Base-by-base conservation (phyloP, 306 rosid species). In the Acmispon strigosus region DNA sequence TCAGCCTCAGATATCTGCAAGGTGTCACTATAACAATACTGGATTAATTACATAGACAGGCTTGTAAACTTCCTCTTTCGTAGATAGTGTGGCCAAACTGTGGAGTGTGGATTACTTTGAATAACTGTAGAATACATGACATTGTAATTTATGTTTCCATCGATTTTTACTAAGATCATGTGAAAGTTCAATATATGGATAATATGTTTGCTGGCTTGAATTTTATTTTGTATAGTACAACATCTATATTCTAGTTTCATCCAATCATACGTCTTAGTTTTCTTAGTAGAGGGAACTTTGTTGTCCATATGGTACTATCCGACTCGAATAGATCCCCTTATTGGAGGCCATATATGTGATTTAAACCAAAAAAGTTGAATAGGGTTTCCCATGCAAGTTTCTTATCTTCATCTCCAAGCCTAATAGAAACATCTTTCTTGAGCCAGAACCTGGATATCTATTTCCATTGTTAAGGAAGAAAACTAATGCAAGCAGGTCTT, bases 31-130 rank as follows among this genome's bases (percentile, higher is more conserved):
- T 49, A 68, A 68, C 70, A 68, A 49, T 61, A 34, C 66, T 50
- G 65, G 32, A n/a, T n/a, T n/a, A 59, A 76, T 72, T 61, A 60
- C 65, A 75, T 57, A 66, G 58, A 62, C 69, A 52, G 72, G 69
- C 62, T 81, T 81, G 79, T 59, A 76, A 71, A 59, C 73, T 81
- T 76, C 65, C 50, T 73, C 45, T n/a, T 32, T 66, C 11, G 47
- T 74, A 74, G 71, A 73, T 74, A 80, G 69, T 52, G 20, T 55
- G 74, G 51, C 74, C 74, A 75, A 75, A 61, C 13, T 19, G 32
- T 44, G 43, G 57, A 78, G 61, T 60, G 32, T 44, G 43, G 50
- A 78, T 66, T 60, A 50, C 72, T 72, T 66, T 68, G 42, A 72
- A 61, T 44, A 59, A 81, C 18, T 41, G 24, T 34, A 50, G n/a